Evolutionary conservation across 768 basidiomycete species (phyloP), one percentile per base, ranked within the genome.

Genomic region (Trametes sanguinea): DNA sequence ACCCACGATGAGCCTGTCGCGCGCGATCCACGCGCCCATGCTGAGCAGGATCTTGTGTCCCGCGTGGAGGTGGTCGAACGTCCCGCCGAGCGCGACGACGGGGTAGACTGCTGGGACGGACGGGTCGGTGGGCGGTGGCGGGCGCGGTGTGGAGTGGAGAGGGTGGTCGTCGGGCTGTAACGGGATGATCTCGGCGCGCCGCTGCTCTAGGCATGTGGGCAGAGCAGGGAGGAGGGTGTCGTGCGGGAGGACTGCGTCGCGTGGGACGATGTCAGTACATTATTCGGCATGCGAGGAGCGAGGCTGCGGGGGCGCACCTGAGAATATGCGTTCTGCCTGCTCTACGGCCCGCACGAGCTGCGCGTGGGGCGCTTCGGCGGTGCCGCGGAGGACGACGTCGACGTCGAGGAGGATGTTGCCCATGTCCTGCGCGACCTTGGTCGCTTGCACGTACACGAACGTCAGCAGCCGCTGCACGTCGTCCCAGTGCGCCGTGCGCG

Each of bases 11-110:
- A 98, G 76, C 73, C 94, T 95, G 64, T 81, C 73, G 46, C 76
- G 72, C 0, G 95, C 81, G 58, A 98, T 86, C 83, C 89, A 94
- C 1, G 92, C 87, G 11, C 85, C 89, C 87, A 97, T 94, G 69
- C 93, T 92, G 10, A 99, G 83, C 32, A 99, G 84, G 62, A 99
- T 95, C 76, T 97, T 97, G 78, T 99, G 97, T 0, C 96, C 97
- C 3, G 94, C 86, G 71, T 99, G 97, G 14, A 99, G 84, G 73
- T 98, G 97, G 75, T 99, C 97, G 74, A 98, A 98, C 0, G 97
- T 98, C 0, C 97, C 97, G 6, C 97, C 96, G 7, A 98, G 80
- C 0, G 86, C 90, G n/a, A 89, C 85, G 54, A 94, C 90, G 11
- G 88, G 89, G 70, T 77, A 82, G 11, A 65, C 52, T 5, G 76